phyloP scores from a whole-genome alignment of 2,329 filamentous ascomycete species.

The Nannizziopsis barbatae region DNA sequence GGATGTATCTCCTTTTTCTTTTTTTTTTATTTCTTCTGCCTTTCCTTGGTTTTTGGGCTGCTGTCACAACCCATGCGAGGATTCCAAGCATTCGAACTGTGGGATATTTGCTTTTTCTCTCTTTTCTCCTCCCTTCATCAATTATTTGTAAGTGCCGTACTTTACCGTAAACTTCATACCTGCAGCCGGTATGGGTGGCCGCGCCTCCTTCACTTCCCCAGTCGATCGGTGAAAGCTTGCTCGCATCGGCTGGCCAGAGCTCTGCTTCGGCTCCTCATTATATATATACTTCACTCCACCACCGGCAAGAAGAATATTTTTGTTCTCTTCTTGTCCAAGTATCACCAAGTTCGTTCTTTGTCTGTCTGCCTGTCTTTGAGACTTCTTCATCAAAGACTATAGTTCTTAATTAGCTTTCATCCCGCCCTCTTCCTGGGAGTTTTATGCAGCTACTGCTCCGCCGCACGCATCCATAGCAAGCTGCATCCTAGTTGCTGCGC shows the following conservation, averaged over 20 bases:
- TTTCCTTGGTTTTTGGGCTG: conserved; percentile 11
- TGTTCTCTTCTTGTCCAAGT: not conserved
- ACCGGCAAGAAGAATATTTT: not conserved
- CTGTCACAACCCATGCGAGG: not conserved
- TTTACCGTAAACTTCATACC: not conserved
- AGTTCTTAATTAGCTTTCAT: too few species aligned
- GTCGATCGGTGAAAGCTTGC: conserved; percentile 6
- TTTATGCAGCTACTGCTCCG: not conserved
- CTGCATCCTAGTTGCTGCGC: conserved; percentile 1
- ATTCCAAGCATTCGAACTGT: not conserved
- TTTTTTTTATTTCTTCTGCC: conserved; percentile 3
- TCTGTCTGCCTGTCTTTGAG: too few species aligned
- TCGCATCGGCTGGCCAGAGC: not conserved
- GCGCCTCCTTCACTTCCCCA: conserved; percentile 7
- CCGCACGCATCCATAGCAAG: conserved; percentile 1
- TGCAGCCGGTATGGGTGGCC: not conserved
- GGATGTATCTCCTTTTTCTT: not conserved
- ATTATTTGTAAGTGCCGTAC: not conserved
- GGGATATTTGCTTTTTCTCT: conserved; percentile 1
- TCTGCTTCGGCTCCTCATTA: not conserved
- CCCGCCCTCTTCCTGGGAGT: not conserved
- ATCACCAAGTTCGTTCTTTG: not conserved
- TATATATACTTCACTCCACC: not conserved
- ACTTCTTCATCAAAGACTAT: too few species aligned
- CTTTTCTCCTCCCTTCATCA: not conserved